A percentile compares a stretch with the other conserved stretches of the same genome.
phyloP scores from a whole-genome alignment of 768 basidiomycete species.

The Cystobasidiopsis lactophilus region DNA sequence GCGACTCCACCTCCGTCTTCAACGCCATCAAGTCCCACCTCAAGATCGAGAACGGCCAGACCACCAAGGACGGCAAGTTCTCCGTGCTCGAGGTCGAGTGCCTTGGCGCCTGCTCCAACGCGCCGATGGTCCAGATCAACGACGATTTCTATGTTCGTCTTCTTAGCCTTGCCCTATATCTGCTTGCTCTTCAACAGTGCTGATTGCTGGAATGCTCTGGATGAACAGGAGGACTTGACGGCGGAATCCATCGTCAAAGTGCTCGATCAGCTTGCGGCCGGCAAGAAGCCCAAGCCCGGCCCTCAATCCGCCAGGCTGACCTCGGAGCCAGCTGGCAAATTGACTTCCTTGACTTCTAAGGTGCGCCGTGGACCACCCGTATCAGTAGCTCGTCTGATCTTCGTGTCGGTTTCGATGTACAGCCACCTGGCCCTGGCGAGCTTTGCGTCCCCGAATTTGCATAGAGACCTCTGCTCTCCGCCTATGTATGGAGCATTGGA shows the following conservation, averaged over 20 bases:
- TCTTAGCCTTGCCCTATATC: neutral
- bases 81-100: constrained; percentile 97
- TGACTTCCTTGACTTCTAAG: constrained; percentile 57
- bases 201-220: too few relatives aligned
- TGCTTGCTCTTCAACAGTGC: neutral
- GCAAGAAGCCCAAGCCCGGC: constrained; percentile 66
- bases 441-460: constrained; percentile 66
- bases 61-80: constrained; percentile 90
- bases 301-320: constrained; percentile 38
- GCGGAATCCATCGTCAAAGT: constrained; percentile 29
- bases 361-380: constrained; percentile 26
- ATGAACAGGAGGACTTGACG: constrained; percentile 31
- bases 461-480: too few relatives aligned
- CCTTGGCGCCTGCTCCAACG: constrained; percentile 94
- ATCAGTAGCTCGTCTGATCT: neutral
- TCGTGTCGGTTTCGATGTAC: neutral
- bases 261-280: constrained; percentile 29
- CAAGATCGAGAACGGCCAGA: constrained; percentile 42
- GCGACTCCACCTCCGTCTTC: constrained; percentile 72
- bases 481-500: too few relatives aligned
- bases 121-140: constrained; percentile 83
- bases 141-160: constrained; percentile 82
- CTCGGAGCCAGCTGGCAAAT: constrained; percentile 77
- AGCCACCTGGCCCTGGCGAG: constrained; percentile 90
- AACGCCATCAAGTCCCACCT: constrained; percentile 63